A percentile compares a stretch with the other conserved stretches of the same genome.
These are phyloP conservation scores for Ciborinia camelliae DNA, from an alignment of 2,329 filamentous ascomycete species.

Conservation along the genomic window DNA sequence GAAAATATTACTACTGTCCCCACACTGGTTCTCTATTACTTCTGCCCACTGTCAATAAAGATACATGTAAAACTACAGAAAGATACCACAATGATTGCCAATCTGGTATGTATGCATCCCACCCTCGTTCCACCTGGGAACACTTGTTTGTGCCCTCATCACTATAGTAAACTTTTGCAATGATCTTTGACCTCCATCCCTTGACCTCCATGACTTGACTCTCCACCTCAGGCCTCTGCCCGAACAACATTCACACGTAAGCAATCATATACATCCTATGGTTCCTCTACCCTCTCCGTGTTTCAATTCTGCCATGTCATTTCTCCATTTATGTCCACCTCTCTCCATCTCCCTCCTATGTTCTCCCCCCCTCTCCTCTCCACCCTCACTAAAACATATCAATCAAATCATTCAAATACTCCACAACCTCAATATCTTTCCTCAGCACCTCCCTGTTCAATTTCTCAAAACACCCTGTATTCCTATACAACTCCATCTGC, in stretches of 20 bases:
- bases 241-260: neutral
- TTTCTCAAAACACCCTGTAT: slow-evolving; percentile 33
- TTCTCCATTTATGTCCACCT: neutral
- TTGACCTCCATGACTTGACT: neutral
- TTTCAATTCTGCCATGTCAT: neutral
- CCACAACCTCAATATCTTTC: slow-evolving; percentile 37
- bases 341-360: neutral
- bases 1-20: neutral
- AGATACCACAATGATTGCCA: neutral
- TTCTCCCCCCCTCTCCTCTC: too few species aligned
- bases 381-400: slow-evolving; percentile 24
- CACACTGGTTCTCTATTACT: neutral
- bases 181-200: neutral
- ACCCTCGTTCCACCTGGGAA: neutral
- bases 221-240: neutral
- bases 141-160: neutral
- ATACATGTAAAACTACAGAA: neutral
- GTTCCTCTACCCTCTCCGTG: too few species aligned
- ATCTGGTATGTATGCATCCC: neutral
- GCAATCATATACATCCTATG: neutral
- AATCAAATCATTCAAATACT: slow-evolving; percentile 38
- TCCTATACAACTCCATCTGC: slow-evolving; percentile 32
- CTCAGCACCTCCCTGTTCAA: slow-evolving; percentile 36
- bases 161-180: neutral
- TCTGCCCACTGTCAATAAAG: neutral